Conservation (phyloP, 148 eudicot genomes). For the Silene latifolia region DNA sequence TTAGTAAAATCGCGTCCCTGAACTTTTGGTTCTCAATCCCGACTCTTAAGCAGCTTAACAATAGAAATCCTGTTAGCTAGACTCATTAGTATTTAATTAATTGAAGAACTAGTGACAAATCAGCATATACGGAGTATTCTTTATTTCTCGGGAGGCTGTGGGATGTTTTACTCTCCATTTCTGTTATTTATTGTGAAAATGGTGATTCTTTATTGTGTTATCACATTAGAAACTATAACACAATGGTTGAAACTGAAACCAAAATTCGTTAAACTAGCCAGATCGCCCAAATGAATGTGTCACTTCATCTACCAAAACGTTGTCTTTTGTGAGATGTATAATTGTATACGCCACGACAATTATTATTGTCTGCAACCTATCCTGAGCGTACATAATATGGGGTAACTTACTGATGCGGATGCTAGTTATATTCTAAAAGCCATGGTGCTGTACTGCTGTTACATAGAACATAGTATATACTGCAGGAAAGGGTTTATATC, state of each 20-base stretch:
- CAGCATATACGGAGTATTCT: not conserved
- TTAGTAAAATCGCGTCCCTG: no score
- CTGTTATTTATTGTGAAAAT: not conserved
- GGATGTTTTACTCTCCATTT: not conserved
- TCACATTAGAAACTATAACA: not conserved
- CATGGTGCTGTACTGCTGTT: not conserved
- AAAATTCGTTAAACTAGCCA: not conserved
- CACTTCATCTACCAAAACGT: not conserved
- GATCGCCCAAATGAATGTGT: not conserved
- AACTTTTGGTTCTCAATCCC: no score
- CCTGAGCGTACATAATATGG: not conserved
- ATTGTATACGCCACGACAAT: no score
- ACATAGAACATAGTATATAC: not conserved
- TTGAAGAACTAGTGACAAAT: not conserved
- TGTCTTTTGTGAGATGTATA: not conserved
- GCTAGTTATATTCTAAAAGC: not conserved
- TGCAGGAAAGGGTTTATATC: not conserved
- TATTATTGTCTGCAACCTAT: not conserved
- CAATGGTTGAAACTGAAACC: not conserved
- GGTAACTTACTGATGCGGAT: not conserved
- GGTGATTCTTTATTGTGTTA: not conserved
- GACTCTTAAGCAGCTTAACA: no score
- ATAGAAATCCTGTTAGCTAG: no score
- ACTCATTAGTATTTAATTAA: no score
- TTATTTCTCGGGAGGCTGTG: not conserved